Conservation (phyloP, 2,329 filamentous ascomycete species). For the Colletotrichum sojae region DNA sequence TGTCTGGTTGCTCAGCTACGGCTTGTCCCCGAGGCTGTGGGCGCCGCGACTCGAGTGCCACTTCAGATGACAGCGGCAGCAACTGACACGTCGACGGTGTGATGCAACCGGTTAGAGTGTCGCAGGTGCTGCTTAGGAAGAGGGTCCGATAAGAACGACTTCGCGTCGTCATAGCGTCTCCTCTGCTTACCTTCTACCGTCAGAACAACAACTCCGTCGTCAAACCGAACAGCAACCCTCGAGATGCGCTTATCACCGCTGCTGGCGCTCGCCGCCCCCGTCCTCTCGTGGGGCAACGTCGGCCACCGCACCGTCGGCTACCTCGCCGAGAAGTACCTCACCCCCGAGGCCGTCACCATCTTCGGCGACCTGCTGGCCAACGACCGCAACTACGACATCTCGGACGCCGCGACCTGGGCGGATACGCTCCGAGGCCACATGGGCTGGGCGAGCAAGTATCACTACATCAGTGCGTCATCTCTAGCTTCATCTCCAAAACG, state of each 20-base stretch:
- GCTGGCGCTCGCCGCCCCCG: slow-evolving; percentile 12
- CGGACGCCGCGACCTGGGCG: slow-evolving; percentile 40
- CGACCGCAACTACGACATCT: slow-evolving; percentile 41
- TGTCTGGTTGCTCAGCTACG: slow-evolving; percentile 21
- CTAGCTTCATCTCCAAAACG: not conserved
- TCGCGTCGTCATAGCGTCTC: not conserved
- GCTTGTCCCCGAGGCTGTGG: slow-evolving; percentile 11
- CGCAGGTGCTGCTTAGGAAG: not conserved
- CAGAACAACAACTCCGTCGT: not conserved
- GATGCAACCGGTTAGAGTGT: slow-evolving; percentile 32
- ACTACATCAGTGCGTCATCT: slow-evolving; percentile 38
- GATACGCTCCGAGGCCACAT: slow-evolving; percentile 40
- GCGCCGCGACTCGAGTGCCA: slow-evolving; percentile 18
- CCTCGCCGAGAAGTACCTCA: slow-evolving; percentile 40
- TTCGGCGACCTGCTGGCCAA: slow-evolving; percentile 40
- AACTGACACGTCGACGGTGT: slow-evolving; percentile 12
- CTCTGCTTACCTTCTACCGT: not conserved
- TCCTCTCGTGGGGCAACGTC: slow-evolving; percentile 36
- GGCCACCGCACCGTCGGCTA: slow-evolving; percentile 42
- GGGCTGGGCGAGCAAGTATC: slow-evolving; percentile 42
- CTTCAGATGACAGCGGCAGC: slow-evolving; percentile 28
- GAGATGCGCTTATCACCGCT: not conserved
- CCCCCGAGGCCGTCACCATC: slow-evolving; percentile 31
- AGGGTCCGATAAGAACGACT: slow-evolving; percentile 24
- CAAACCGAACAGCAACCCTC: no score